phyloP scores from a whole-genome alignment of 208 protist genomes.

The Trypanosoma rangeli region DNA sequence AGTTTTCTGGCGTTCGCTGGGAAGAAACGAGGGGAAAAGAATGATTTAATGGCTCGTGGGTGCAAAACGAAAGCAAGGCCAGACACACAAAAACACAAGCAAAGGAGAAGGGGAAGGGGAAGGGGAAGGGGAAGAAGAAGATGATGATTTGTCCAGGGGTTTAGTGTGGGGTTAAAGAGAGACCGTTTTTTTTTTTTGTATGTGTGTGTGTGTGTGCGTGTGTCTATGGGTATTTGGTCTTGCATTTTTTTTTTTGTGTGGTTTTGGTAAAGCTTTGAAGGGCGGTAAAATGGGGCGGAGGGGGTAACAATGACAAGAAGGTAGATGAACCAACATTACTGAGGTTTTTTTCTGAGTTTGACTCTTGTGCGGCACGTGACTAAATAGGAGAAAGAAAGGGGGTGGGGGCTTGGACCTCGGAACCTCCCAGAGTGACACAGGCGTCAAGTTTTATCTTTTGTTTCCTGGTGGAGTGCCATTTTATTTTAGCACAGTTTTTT shows the following conservation, averaged over 20 bases:
- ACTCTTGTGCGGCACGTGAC: too few species aligned
- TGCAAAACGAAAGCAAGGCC: neutral
- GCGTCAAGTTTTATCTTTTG: neutral
- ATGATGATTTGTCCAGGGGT: neutral
- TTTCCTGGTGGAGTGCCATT: neutral
- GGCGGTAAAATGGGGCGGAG: neutral
- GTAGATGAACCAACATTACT: neutral
- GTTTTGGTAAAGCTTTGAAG: neutral
- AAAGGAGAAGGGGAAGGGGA: conserved; percentile 21
- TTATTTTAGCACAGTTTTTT: too few species aligned
- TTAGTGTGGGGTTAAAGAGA: neutral
- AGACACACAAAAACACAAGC: conserved; percentile 1
- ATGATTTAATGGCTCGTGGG: neutral
- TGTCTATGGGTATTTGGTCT: conserved; percentile 14
- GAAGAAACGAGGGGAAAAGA: neutral
- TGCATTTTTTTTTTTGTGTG: neutral
- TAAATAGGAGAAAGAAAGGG: neutral
- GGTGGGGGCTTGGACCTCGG: neutral
- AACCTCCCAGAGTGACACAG: neutral
- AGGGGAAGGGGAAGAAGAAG: conserved; percentile 7
- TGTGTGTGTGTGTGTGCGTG: neutral
- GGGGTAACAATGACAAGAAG: neutral
- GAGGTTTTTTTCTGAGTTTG: neutral
- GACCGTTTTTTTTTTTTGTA: conserved; percentile 7
- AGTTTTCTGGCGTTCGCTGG: neutral